phyloP scores from a whole-genome alignment of 2,329 filamentous ascomycete species.

The Diaporthe vaccinii region DNA sequence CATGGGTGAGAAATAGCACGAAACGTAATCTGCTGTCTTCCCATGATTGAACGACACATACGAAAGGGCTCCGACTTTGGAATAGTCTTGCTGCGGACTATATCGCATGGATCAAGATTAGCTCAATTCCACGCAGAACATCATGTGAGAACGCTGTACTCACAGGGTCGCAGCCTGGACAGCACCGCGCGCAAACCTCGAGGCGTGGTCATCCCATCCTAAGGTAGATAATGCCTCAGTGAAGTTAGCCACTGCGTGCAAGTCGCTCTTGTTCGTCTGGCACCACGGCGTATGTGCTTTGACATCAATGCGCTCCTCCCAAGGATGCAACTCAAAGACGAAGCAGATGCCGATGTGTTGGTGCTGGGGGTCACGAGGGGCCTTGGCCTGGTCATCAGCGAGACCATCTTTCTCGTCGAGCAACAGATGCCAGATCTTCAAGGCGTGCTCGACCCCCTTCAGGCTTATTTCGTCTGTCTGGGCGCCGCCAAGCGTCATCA shows the following conservation, averaged over 20 bases:
- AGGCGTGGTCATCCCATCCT: neutral
- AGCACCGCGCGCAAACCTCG: neutral
- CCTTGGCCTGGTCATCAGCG: neutral
- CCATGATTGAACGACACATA: constrained; percentile 4
- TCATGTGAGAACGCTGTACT: neutral
- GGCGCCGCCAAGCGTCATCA: neutral
- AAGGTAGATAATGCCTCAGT: neutral
- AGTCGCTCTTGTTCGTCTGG: neutral
- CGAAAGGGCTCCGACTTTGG: neutral
- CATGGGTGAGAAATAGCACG: neutral
- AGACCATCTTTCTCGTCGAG: neutral
- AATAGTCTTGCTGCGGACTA: constrained; percentile 7
- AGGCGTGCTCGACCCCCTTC: neutral
- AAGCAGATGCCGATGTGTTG: constrained; percentile 2
- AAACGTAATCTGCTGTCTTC: neutral
- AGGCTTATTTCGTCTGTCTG: constrained; percentile 5
- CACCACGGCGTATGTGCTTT: constrained; percentile 6
- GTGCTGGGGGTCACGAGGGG: constrained; percentile 3
- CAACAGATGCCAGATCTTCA: constrained; percentile 9
- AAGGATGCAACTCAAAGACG: neutral
- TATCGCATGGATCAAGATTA: too few species aligned
- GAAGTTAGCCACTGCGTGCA: neutral
- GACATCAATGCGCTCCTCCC: constrained; percentile 7
- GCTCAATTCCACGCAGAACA: neutral
- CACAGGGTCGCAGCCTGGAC: neutral